Base-by-base conservation (phyloP, 1,284 basidiomycete genomes). In the Athelia psychrophila region DNA sequence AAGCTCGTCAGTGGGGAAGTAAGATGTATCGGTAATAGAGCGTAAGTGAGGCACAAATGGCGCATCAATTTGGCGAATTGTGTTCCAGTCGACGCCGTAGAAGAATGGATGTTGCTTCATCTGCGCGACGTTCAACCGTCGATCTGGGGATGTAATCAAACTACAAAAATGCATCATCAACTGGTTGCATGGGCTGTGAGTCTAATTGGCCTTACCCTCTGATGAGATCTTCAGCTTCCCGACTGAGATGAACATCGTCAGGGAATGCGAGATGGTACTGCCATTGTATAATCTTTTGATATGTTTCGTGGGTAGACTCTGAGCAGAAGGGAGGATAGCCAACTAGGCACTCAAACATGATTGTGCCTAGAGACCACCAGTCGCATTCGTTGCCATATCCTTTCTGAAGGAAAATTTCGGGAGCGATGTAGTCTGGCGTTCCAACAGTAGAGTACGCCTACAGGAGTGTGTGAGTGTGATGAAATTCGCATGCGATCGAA, bases 401-500 rank as follows among this genome's bases (percentile, higher is more conserved):
- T 66, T 95, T 90, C 69, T 97, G 93, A 58, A 93, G 71, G 78
- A 99, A 99, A 68, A 99, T 98, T 68, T 99, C 97, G 0, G 96
- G 96, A 2, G 97, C 95, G 61, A 99, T 99, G 70, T 99, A 99
- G 71, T 99, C 96, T 1, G 97, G 97, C 20, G 96, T 99, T 40
- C 97, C 96, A 55, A 99, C 97, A n/a, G 97, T 99, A 1, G 95
- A 98, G 71, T 97, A 99, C 4, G 97, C 97, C 91, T 93, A 47
- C 24, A 33, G 18, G 42, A 51, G 6, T 9, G 20, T 22, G 24
- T 42, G 23, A 40, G 10, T n/a, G 45, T 32, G 54, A 36, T 24
- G 27, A 13, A 47, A 36, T 44, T 23, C 48, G n/a, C n/a, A 22
- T n/a, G 32, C 35, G 48, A 23, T 3, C 22, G 36, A 4, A 69